These are phyloP conservation scores for Gregarina niphandrodes DNA, from an alignment of 169 alveolate genomes.

Conservation along the genomic window DNA sequence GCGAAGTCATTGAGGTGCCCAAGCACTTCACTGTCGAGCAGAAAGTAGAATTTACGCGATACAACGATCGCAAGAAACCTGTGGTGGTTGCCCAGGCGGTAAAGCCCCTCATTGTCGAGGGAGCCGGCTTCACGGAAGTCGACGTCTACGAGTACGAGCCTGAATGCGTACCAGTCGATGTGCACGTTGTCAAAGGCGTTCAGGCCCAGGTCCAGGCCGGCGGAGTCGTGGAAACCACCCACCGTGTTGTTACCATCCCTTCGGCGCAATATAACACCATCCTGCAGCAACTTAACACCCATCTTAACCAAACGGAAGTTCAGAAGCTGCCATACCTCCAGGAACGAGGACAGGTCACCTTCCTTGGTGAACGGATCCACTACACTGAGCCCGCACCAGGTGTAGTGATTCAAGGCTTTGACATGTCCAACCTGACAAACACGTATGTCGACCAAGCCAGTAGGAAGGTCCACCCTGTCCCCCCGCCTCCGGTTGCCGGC, in stretches of 20 bases:
- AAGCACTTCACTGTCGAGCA: not conserved
- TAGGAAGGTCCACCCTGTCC: too few relatives aligned
- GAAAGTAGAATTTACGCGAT: too few relatives aligned
- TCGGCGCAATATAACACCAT: slow-evolving; percentile 1
- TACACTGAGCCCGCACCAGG: too few relatives aligned
- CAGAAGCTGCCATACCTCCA: not conserved
- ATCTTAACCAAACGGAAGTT: not conserved
- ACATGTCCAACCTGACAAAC: too few relatives aligned
- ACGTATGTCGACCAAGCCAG: too few relatives aligned
- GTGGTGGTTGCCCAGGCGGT: not conserved
- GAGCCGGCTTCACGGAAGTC: not conserved
- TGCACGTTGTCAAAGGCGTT: not conserved
- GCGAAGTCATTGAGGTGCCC: not conserved
- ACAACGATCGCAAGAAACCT: too few relatives aligned
- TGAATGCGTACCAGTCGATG: not conserved
- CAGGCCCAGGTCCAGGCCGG: not conserved
- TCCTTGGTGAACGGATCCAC: too few relatives aligned
- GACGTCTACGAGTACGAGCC: not conserved
- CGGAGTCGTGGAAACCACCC: not conserved
- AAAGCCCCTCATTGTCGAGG: not conserved
- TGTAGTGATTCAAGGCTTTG: too few relatives aligned
- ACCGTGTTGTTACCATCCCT: not conserved
- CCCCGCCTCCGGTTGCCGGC: too few relatives aligned
- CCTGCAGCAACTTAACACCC: slow-evolving; percentile 1
- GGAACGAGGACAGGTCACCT: not conserved